Conservation (phyloP, 2,329 filamentous ascomycete species). For the Ceratocystis destructans region DNA sequence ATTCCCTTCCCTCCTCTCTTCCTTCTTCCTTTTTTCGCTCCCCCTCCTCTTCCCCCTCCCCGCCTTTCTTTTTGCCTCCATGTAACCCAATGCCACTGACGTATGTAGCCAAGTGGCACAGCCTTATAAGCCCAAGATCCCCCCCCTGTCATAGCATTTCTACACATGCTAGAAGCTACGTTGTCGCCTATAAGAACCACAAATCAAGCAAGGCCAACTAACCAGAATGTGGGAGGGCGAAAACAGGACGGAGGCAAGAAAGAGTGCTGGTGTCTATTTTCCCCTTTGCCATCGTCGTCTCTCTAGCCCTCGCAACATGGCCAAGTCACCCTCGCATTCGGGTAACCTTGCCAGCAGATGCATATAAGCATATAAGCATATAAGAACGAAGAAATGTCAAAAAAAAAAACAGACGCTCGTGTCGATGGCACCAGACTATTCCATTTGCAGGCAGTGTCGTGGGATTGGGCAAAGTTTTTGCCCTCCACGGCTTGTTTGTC, state of each 20-base stretch:
- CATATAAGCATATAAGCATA: neutral
- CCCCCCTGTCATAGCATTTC: neutral
- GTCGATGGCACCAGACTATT: neutral
- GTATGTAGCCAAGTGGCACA: slow-evolving; percentile 2
- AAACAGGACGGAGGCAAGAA: no score
- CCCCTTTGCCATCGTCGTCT: no score
- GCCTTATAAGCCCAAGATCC: neutral
- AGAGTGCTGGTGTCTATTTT: no score
- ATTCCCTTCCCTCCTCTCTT: neutral
- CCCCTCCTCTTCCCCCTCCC: neutral
- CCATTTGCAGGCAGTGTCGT: neutral
- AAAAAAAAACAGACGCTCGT: neutral
- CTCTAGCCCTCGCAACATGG: no score
- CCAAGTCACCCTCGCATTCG: no score
- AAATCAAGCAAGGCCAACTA: neutral
- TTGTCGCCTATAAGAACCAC: neutral
- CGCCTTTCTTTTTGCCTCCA: neutral
- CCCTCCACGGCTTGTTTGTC: neutral
- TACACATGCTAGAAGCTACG: neutral
- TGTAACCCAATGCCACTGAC: slow-evolving; percentile 3
- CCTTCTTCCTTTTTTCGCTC: neutral
- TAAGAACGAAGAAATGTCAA: neutral
- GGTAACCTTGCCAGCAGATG: neutral
- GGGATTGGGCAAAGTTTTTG: neutral
- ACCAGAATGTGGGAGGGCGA: no score